phyloP scores from a whole-genome alignment of 768 basidiomycete genomes.

The Suillus decipiens region DNA sequence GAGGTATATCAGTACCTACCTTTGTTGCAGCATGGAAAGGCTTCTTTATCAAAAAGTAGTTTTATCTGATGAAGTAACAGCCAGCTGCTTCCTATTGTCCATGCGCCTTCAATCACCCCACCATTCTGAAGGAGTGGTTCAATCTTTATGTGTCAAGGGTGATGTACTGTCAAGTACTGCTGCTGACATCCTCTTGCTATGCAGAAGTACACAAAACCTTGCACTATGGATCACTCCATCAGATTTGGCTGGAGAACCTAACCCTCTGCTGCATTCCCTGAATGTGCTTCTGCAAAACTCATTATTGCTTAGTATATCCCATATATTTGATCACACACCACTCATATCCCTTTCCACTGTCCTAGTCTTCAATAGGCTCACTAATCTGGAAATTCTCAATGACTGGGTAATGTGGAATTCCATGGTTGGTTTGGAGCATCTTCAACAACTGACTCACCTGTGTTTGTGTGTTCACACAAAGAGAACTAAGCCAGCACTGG shows the following conservation, averaged over 20 bases:
- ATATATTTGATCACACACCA: constrained; percentile 6
- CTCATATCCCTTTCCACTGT: constrained; percentile 2
- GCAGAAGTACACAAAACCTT: constrained; percentile 18
- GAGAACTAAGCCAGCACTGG: background rate
- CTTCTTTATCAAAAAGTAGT: constrained; percentile 23
- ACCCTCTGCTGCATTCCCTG: constrained; percentile 12
- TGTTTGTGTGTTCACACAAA: constrained; percentile 15
- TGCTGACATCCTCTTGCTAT: constrained; percentile 12
- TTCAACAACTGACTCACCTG: constrained; percentile 16
- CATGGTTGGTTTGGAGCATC: constrained; percentile 18
- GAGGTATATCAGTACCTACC: background rate
- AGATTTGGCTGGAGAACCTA: background rate
- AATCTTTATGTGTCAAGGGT: constrained; percentile 20
- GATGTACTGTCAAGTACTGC: constrained; percentile 13
- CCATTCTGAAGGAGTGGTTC: constrained; percentile 16
- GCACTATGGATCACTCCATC: constrained; percentile 20
- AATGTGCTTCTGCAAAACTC: constrained; percentile 15
- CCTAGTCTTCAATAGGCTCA: constrained; percentile 18
- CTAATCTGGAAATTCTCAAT: constrained; percentile 25
- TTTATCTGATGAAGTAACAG: constrained; percentile 14
- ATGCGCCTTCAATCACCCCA: constrained; percentile 13
- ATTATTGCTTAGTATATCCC: constrained; percentile 19
- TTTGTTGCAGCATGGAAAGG: constrained; percentile 22
- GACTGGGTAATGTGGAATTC: constrained; percentile 23
- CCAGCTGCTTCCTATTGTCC: constrained; percentile 13